Evolutionary conservation across 169 alveolate species (phyloP).

Genomic region (Eimeria brunetti): DNA sequence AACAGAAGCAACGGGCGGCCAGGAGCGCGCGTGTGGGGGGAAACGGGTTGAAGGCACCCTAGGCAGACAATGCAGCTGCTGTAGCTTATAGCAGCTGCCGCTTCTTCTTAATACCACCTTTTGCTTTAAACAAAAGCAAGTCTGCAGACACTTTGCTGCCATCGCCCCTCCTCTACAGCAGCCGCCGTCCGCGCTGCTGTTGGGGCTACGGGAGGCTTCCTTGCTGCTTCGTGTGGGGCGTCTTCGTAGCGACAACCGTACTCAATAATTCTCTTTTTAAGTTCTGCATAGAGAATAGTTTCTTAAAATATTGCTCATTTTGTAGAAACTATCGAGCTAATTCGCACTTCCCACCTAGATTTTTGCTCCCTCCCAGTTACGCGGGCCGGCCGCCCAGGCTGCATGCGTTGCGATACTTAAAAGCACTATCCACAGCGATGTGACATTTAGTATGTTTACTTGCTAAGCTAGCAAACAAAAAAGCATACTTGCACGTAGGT

Average conservation of each 20-base stretch:
- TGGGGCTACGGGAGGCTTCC: slow-evolving; percentile 8
- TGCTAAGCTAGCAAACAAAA: neutral
- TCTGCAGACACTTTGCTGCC: slow-evolving; percentile 7
- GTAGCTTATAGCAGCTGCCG: slow-evolving; percentile 16
- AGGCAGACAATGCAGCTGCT: slow-evolving; percentile 52
- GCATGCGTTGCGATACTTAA: neutral
- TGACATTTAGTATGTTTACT: neutral
- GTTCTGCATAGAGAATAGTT: neutral
- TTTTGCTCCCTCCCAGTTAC: neutral
- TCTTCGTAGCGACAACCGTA: neutral
- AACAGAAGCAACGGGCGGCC: neutral
- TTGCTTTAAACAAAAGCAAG: slow-evolving; percentile 18
- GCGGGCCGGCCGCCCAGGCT: neutral
- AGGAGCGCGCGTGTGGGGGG: slow-evolving; percentile 55
- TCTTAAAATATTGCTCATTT: neutral
- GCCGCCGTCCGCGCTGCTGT: slow-evolving; percentile 37
- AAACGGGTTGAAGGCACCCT: neutral
- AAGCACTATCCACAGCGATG: neutral
- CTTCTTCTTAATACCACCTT: neutral
- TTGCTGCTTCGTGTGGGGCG: slow-evolving; percentile 57
- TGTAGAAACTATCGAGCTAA: neutral
- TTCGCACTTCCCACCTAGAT: neutral
- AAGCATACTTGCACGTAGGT: neutral
- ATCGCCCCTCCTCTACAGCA: neutral
- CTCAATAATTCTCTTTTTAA: neutral